Evolutionary conservation across 1,139 yeast genomes (phyloP).

Genomic region (Suhomyces coccinellae): DNA sequence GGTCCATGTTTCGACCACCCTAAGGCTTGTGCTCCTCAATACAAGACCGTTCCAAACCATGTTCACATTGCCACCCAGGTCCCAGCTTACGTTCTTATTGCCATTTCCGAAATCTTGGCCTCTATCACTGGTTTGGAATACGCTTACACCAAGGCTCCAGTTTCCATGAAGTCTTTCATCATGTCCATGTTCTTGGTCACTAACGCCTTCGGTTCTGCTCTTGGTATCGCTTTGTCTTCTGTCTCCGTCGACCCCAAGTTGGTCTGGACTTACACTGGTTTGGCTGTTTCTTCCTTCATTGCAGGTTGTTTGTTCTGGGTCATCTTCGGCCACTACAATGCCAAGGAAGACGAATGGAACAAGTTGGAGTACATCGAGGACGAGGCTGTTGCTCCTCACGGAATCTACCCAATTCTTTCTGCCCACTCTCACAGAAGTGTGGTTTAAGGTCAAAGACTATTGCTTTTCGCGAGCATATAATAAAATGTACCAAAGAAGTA

Average conservation of each 20-base stretch:
- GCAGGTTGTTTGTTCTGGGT: conserved; percentile 67
- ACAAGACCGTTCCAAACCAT: conserved; percentile 43
- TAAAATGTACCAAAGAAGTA: background rate
- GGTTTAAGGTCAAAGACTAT: conserved; percentile 6
- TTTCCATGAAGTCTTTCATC: conserved; percentile 63
- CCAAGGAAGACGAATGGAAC: conserved; percentile 61
- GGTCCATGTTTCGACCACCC: conserved; percentile 80
- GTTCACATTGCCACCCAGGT: conserved; percentile 64
- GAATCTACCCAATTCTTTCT: conserved; percentile 17
- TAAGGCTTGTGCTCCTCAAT: conserved; percentile 31
- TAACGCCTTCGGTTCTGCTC: conserved; percentile 66
- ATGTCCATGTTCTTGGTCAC: conserved; percentile 63
- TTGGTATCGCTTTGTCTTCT: conserved; percentile 71
- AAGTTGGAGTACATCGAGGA: conserved; percentile 43
- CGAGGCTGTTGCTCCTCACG: conserved; percentile 17
- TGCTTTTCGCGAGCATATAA: background rate
- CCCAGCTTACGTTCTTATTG: conserved; percentile 64
- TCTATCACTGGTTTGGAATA: conserved; percentile 68
- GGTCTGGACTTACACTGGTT: conserved; percentile 65
- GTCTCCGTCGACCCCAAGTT: conserved; percentile 67
- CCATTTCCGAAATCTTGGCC: conserved; percentile 63
- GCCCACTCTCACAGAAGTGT: conserved; percentile 18
- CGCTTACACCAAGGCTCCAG: conserved; percentile 71
- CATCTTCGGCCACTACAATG: conserved; percentile 56
- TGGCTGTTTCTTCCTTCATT: conserved; percentile 57